Base-by-base conservation (phyloP, 2,329 filamentous ascomycete genomes). In the Rhynchosporium secalis region DNA sequence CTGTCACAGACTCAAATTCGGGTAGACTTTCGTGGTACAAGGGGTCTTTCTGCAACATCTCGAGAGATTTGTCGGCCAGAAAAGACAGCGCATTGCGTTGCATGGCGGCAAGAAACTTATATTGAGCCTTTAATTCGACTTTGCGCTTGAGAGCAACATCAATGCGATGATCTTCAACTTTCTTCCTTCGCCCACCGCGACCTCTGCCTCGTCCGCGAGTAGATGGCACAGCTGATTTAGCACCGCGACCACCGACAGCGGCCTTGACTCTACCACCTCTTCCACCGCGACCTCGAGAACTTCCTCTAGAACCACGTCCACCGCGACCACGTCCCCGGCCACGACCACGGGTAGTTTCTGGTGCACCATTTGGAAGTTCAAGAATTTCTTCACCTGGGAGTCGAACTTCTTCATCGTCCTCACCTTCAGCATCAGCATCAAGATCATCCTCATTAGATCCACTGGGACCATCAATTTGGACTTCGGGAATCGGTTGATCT, bases 141-240 rank as follows among this genome's bases (percentile, higher is more conserved):
- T 69, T 70, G 38, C 73, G 66, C 58, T 71, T 65, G 57, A 72
- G 71, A 7, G 70, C 54, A 26, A 66, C 68, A 48, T 72, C 71
- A 38, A 73, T 70, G 29, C 67, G 58, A 26, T 70, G 67, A 54
- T 72, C 68, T 45, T 64, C 64, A 8, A 63, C 66, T 45, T 69
- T 72, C 62, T 71, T 72, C 45, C 71, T 68, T 10, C 71, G 67
- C 58, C 67, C 66, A 40, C 67, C 68, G 56, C 63, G 61, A 43
- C 61, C 57, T 40, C 62, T 28, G 31, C 69, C 70, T 43, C 66
- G 59, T 6, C 67, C 67, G n/a, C 54, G 26, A 20, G 58, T 51
- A 43, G 48, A 46, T 33, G 51, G 31, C 15, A 36, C 26, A 5
- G 55, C 49, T 28, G 62, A 55, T 7, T 56, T 56, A 20, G 49